phyloP scores from a whole-genome alignment of 345 rosid genomes.

The Gossypium stocksii region DNA sequence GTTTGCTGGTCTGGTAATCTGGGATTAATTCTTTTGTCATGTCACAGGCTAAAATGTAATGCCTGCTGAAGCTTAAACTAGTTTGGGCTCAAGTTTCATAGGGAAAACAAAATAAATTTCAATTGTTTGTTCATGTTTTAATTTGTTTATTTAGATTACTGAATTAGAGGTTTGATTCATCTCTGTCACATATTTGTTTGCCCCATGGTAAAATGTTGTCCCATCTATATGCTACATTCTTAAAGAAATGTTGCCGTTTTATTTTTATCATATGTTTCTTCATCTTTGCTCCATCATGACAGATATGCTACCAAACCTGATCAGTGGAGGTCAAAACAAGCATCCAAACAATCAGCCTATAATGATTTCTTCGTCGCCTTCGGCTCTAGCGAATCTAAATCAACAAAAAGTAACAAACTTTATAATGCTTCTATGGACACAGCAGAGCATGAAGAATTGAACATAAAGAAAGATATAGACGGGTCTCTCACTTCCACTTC shows the following conservation, averaged over 20 bases:
- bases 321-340: slow-evolving; percentile 78
- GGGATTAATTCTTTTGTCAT: neutral
- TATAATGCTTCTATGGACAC: slow-evolving; percentile 40
- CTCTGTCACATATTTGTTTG: neutral
- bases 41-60: neutral
- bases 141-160: neutral
- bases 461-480: slow-evolving; percentile 52
- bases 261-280: neutral
- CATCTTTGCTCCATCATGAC: slow-evolving; percentile 20
- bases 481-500: slow-evolving; percentile 29
- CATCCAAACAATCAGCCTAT: slow-evolving; percentile 70
- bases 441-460: slow-evolving; percentile 31
- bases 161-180: neutral
- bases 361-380: slow-evolving; percentile 58
- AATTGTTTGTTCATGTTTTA: slow-evolving; percentile 8
- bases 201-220: neutral
- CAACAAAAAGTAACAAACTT: slow-evolving; percentile 37
- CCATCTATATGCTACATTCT: neutral
- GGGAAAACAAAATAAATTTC: slow-evolving; percentile 9
- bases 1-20: neutral
- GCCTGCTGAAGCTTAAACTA: neutral
- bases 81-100: neutral
- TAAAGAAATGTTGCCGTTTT: neutral
- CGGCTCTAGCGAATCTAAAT: slow-evolving; percentile 50
- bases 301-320: slow-evolving; percentile 64